Evolutionary conservation across 805 yeast genomes (phyloP).

Genomic region (Millerozyma acaciae): DNA sequence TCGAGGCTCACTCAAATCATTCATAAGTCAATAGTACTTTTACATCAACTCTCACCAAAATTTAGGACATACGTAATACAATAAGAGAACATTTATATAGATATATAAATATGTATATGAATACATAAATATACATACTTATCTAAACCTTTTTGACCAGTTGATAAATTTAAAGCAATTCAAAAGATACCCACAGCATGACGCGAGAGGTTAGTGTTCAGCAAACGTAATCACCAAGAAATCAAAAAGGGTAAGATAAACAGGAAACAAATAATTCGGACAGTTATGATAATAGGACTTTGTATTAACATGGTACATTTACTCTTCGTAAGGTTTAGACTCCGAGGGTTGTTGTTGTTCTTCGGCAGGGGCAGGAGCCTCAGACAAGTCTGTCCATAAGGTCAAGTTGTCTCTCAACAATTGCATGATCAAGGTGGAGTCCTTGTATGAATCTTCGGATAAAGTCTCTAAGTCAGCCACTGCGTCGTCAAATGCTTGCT

Average conservation of each 20-base stretch:
- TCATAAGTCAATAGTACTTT: no score
- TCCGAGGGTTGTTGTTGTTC: slow-evolving; percentile 20
- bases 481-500: slow-evolving; percentile 98
- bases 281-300: slow-evolving; percentile 1
- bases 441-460: slow-evolving; percentile 97
- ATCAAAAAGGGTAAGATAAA: neutral
- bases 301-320: slow-evolving; percentile 7
- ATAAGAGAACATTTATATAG: slow-evolving; percentile 1
- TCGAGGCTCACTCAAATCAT: no score
- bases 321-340: slow-evolving; percentile 18
- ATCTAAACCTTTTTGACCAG: neutral
- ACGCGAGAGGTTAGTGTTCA: neutral
- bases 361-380: slow-evolving; percentile 50
- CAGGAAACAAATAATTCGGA: slow-evolving; percentile 3
- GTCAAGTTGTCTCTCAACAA: slow-evolving; percentile 97
- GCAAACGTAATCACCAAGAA: slow-evolving; percentile 1
- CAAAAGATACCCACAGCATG: neutral
- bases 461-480: slow-evolving; percentile 97
- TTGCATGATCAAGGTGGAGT: slow-evolving; percentile 98
- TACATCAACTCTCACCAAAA: no score
- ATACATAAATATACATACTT: no score
- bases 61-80: neutral
- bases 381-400: slow-evolving; percentile 96
- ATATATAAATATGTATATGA: no score
- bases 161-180: slow-evolving; percentile 1